Percentiles rank a stretch among this genome's conserved stretches.
These are phyloP conservation scores for Grosmannia serpens DNA, from an alignment of 2,329 filamentous ascomycete species.

Conservation along the genomic window DNA sequence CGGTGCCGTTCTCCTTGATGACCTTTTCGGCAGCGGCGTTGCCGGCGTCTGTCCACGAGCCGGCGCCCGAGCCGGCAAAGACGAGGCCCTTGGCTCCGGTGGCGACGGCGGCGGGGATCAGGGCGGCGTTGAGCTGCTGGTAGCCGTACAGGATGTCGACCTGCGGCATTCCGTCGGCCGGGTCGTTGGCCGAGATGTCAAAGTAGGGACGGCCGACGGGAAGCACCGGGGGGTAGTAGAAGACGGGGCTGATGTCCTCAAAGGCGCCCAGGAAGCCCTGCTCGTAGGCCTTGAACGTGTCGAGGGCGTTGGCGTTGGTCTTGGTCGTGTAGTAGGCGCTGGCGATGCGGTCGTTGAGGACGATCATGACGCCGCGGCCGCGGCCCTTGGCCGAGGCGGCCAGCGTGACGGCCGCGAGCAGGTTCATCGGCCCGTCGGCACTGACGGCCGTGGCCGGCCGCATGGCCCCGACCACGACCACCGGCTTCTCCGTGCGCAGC, in stretches of 20 bases:
- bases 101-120: constrained; percentile 35
- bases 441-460: constrained; percentile 49
- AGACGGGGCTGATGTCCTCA: constrained; percentile 45
- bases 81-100: constrained; percentile 42
- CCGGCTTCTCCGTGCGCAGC: constrained; percentile 43
- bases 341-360: constrained; percentile 50
- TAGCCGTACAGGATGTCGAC: constrained; percentile 47
- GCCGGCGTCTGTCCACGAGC: constrained; percentile 32
- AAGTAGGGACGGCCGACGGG: constrained; percentile 35
- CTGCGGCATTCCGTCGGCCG: constrained; percentile 29
- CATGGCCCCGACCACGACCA: constrained; percentile 52
- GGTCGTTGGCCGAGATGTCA: constrained; percentile 19
- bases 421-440: constrained; percentile 49
- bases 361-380: constrained; percentile 45
- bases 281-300: constrained; percentile 49
- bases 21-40: constrained; percentile 28
- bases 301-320: constrained; percentile 49
- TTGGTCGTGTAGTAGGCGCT: constrained; percentile 49
- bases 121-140: constrained; percentile 36
- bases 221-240: constrained; percentile 42
- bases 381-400: constrained; percentile 33
- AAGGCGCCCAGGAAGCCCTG: constrained; percentile 46
- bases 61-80: constrained; percentile 43
- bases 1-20: constrained; percentile 31
- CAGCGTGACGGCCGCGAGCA: constrained; percentile 47